A percentile compares a stretch with the other conserved stretches of the same genome.
phyloP scores from a whole-genome alignment of 2,329 filamentous ascomycete species.

The Dothideomycetes sp. region DNA sequence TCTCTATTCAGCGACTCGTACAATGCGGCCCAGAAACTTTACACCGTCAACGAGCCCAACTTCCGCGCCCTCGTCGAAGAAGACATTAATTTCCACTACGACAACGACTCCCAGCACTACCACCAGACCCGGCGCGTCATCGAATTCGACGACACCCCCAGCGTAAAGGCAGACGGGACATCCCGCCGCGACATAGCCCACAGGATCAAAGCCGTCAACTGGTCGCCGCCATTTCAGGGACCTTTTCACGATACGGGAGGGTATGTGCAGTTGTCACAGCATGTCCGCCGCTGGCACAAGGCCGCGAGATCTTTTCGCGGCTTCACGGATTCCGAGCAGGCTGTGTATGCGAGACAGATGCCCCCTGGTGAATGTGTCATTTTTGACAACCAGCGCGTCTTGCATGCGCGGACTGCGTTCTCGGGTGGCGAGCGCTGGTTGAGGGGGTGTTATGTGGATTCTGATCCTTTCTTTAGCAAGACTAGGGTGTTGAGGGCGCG shows the following conservation, averaged over 20 bases:
- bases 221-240: conserved; percentile 26
- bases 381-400: conserved; percentile 79
- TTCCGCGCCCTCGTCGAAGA: conserved; percentile 9
- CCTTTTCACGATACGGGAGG: conserved; percentile 13
- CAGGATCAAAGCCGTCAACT: conserved; percentile 18
- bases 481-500: conserved; percentile 11
- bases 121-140: conserved; percentile 17
- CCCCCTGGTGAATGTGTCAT: conserved; percentile 77
- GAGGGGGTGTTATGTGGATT: conserved; percentile 72
- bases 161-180: conserved; percentile 11
- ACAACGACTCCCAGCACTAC: conserved; percentile 37
- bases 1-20: conserved; percentile 77
- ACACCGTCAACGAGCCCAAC: conserved; percentile 7
- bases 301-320: conserved; percentile 46
- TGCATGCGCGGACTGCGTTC: conserved; percentile 75
- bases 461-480: conserved; percentile 45
- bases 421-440: conserved; percentile 63
- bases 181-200: not conserved
- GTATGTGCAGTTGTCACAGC: not conserved
- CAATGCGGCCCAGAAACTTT: conserved; percentile 39
- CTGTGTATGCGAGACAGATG: conserved; percentile 61
- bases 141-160: conserved; percentile 9
- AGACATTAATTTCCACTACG: conserved; percentile 36
- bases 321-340: conserved; percentile 45
- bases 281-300: conserved; percentile 32